phyloP scores from a whole-genome alignment of 768 basidiomycete genomes.

The Saitozyma sp. region DNA sequence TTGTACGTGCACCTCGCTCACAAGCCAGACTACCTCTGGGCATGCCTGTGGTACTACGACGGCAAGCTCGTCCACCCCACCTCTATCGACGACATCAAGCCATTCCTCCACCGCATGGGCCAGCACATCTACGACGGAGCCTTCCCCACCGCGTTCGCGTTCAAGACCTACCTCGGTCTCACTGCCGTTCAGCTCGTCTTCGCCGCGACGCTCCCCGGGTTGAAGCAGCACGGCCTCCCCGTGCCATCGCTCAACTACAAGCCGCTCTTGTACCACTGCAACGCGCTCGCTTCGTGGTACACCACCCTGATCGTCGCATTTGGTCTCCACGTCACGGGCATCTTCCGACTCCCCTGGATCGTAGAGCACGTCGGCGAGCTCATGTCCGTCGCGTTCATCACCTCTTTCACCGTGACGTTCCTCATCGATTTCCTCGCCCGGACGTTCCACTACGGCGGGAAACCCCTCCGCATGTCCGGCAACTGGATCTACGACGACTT shows the following conservation, averaged over 20 bases:
- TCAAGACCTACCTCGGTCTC: constrained; percentile 85
- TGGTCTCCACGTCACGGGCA: constrained; percentile 70
- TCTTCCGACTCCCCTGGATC: constrained; percentile 89
- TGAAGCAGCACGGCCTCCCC: constrained; percentile 78
- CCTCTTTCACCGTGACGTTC: constrained; percentile 77
- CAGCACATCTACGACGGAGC: constrained; percentile 81
- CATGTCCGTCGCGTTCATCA: constrained; percentile 94
- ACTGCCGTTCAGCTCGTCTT: constrained; percentile 86
- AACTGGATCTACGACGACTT: constrained; percentile 92
- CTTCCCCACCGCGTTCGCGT: constrained; percentile 81
- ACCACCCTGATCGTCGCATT: constrained; percentile 73
- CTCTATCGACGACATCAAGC: constrained; percentile 68
- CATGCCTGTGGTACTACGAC: constrained; percentile 93
- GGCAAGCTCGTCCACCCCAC: constrained; percentile 72
- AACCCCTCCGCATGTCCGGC: constrained; percentile 89
- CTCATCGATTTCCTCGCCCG: constrained; percentile 78
- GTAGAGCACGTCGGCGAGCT: constrained; percentile 95
- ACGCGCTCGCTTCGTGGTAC: constrained; percentile 83
- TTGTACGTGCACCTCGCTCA: constrained; percentile 1
- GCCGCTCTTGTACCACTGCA: constrained; percentile 94
- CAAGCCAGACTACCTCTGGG: constrained; percentile 81
- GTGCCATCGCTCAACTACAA: constrained; percentile 92
- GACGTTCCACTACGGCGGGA: constrained; percentile 62
- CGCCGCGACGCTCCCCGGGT: constrained; percentile 87
- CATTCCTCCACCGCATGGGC: constrained; percentile 82